phyloP scores from a whole-genome alignment of 176 grass and related monocot genomes.

The Oryza coarctata region DNA sequence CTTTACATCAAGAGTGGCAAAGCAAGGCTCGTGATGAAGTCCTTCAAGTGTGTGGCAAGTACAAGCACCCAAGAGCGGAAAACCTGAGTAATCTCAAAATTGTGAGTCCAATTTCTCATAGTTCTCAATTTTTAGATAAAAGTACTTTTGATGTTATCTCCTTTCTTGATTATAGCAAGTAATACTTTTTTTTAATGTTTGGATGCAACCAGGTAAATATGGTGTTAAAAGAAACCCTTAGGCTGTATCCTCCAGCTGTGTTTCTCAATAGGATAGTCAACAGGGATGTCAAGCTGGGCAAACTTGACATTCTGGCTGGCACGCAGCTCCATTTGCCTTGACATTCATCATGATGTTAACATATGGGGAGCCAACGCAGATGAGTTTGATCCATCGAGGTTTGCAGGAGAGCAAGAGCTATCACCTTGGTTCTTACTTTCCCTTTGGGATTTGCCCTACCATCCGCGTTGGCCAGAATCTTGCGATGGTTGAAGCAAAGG shows the following conservation, averaged over 20 bases:
- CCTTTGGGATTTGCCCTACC: conserved; percentile 66
- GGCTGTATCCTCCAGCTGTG: conserved; percentile 67
- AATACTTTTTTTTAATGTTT: background rate
- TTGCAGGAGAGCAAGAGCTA: conserved; percentile 73
- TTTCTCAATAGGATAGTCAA: conserved; percentile 42
- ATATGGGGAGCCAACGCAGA: conserved; percentile 59
- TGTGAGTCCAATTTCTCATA: conserved; percentile 46
- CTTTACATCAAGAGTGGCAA: conserved; percentile 82
- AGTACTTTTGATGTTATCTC: background rate
- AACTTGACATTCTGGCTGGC: conserved; percentile 51
- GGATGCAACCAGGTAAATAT: conserved; percentile 53
- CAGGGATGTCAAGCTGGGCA: conserved; percentile 55
- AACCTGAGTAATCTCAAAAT: conserved; percentile 64
- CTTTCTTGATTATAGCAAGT: background rate
- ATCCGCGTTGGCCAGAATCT: conserved; percentile 85
- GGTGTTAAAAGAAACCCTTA: conserved; percentile 85
- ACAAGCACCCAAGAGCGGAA: conserved; percentile 40
- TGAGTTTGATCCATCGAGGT: conserved; percentile 68
- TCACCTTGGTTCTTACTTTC: conserved; percentile 64
- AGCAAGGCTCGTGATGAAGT: conserved; percentile 66
- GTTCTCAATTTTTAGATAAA: too few species aligned
- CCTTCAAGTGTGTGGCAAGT: conserved; percentile 49
- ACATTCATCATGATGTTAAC: conserved; percentile 61
- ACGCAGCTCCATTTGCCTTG: conserved; percentile 61
- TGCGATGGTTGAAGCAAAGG: conserved; percentile 62